Conservation (phyloP, 2,329 filamentous ascomycete species). For the Penicillium sp. region DNA sequence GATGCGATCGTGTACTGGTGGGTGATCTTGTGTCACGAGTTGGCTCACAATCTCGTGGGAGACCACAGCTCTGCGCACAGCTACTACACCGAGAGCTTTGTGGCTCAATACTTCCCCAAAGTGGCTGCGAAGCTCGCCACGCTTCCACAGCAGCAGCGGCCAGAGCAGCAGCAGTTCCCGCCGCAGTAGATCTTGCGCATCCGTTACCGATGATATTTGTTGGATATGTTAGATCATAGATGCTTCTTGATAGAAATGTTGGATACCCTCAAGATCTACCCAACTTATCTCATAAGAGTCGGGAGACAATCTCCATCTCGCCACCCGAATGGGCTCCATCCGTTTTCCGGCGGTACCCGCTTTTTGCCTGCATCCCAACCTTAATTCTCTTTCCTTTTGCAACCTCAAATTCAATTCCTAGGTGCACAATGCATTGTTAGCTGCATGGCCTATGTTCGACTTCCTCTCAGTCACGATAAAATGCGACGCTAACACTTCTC, state of each 20-base stretch:
- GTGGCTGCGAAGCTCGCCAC: constrained; percentile 61
- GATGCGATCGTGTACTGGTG: constrained; percentile 87
- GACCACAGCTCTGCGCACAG: constrained; percentile 78
- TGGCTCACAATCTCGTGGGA: constrained; percentile 87
- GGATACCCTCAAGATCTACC: constrained; percentile 8
- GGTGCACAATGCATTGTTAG: constrained; percentile 14
- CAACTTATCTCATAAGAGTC: not conserved
- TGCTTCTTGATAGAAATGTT: constrained; percentile 3
- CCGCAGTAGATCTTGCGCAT: not conserved
- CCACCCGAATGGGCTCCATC: constrained; percentile 19
- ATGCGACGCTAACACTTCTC: constrained; percentile 1
- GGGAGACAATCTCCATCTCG: constrained; percentile 5
- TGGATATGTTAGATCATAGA: not conserved
- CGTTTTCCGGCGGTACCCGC: constrained; percentile 29
- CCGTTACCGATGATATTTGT: not conserved
- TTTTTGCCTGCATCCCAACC: constrained; percentile 27
- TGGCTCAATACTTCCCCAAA: constrained; percentile 73
- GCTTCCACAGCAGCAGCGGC: constrained; percentile 5
- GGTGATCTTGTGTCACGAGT: constrained; percentile 91
- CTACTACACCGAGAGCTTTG: constrained; percentile 81
- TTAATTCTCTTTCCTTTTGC: constrained; percentile 22
- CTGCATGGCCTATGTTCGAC: not conserved
- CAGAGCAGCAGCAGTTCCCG: not conserved
- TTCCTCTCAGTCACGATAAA: not conserved
- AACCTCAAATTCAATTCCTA: constrained; percentile 5